Conservation (phyloP, 2,329 filamentous ascomycete species). For the Talaromyces albobiverticillius region DNA sequence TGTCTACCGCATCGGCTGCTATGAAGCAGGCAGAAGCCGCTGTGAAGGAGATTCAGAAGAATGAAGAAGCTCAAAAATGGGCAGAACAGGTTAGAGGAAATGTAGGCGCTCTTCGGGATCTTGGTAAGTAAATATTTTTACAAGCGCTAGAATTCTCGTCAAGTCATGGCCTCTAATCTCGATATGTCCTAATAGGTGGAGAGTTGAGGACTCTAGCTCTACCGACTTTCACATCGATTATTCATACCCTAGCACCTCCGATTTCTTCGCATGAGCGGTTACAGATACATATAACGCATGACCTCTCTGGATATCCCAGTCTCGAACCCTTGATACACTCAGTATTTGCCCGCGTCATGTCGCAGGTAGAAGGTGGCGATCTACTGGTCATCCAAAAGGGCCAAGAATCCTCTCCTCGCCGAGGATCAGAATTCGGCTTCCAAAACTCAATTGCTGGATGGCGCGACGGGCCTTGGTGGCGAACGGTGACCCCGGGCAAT, state of each 20-base stretch:
- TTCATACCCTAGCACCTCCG: conserved; percentile 91
- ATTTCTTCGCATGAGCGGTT: conserved; percentile 96
- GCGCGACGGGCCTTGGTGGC: conserved; percentile 97
- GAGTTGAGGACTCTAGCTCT: conserved; percentile 82
- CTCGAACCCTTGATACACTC: conserved; percentile 88
- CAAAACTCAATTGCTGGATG: conserved; percentile 56
- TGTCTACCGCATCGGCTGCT: conserved; percentile 68
- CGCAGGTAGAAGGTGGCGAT: conserved; percentile 97
- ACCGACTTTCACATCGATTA: conserved; percentile 89
- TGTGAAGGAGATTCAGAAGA: conserved; percentile 92
- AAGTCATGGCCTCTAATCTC: background rate
- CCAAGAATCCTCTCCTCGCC: conserved; percentile 72
- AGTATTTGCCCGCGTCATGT: conserved; percentile 93
- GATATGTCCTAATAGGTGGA: conserved; percentile 60
- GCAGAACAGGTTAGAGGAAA: conserved; percentile 91
- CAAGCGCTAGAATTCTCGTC: too few relatives aligned
- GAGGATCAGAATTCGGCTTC: conserved; percentile 49
- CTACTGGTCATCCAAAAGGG: conserved; percentile 91
- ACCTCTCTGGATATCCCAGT: conserved; percentile 89
- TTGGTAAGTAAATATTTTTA: conserved; percentile 58
- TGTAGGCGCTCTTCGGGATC: conserved; percentile 70
- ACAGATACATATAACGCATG: conserved; percentile 95
- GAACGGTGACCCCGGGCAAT: conserved; percentile 55
- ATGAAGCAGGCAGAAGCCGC: conserved; percentile 90
- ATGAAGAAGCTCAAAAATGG: conserved; percentile 95